Conservation (phyloP, 2,329 filamentous ascomycete species). For the Bertia moriformis region DNA sequence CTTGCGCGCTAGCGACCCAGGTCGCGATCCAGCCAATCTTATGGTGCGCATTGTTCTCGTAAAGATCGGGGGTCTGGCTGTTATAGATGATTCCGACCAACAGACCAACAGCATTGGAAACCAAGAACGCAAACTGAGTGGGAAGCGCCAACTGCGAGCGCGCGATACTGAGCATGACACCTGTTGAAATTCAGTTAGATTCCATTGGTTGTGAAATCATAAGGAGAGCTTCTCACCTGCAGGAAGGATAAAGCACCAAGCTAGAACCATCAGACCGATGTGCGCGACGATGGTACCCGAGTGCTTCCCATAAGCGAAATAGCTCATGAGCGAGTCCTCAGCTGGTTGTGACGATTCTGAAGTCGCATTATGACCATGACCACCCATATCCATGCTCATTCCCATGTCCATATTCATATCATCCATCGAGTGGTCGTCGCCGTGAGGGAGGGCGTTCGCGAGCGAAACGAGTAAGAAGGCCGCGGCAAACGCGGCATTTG, state of each 20-base stretch:
- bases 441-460: neutral
- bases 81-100: slow-evolving; percentile 62
- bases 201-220: slow-evolving; percentile 1
- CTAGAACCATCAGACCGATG: slow-evolving; percentile 51
- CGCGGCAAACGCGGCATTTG: neutral
- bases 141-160: slow-evolving; percentile 61
- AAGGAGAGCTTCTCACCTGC: slow-evolving; percentile 38
- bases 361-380: neutral
- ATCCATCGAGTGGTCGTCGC: neutral
- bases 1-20: slow-evolving; percentile 56
- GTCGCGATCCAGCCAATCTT: slow-evolving; percentile 76
- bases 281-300: slow-evolving; percentile 33
- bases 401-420: slow-evolving; percentile 1
- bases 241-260: slow-evolving; percentile 58
- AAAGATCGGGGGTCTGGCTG: slow-evolving; percentile 68
- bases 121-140: slow-evolving; percentile 54
- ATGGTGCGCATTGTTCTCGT: slow-evolving; percentile 76
- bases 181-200: slow-evolving; percentile 25
- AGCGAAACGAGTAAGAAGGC: neutral
- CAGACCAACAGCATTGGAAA: slow-evolving; percentile 47
- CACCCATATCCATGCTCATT: neutral
- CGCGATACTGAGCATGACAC: slow-evolving; percentile 73
- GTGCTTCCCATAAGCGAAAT: slow-evolving; percentile 22
- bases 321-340: slow-evolving; percentile 9
- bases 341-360: neutral